These are phyloP conservation scores for Pascua guehoae DNA, from an alignment of 1,284 basidiomycete species.

Conservation along the genomic window DNA sequence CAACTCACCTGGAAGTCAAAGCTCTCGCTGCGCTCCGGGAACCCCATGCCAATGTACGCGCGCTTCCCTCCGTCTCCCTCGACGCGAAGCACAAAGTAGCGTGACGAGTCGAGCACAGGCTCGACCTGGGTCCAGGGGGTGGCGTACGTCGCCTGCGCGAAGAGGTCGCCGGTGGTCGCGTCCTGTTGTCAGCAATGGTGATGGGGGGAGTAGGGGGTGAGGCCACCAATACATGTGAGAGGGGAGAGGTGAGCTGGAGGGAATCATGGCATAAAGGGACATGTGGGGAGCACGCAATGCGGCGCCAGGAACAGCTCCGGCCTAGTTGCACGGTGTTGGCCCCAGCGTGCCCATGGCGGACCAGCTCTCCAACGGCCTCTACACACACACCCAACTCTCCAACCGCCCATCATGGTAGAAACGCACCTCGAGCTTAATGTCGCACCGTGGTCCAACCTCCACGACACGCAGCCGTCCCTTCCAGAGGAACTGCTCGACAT, in stretches of 20 bases:
- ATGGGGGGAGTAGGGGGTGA: no score
- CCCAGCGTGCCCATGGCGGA: no score
- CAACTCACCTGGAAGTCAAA: constrained; percentile 68
- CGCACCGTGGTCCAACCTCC: constrained; percentile 43
- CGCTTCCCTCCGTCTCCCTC: constrained; percentile 75
- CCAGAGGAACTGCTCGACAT: constrained; percentile 49
- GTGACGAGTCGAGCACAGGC: constrained; percentile 89
- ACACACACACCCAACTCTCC: no score
- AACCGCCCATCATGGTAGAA: no score
- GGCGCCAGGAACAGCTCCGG: no score
- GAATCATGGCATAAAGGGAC: not conserved
- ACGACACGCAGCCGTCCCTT: constrained; percentile 48
- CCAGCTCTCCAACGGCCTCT: no score
- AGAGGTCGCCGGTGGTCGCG: constrained; percentile 55
- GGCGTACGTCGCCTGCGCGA: constrained; percentile 87
- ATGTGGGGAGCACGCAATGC: not conserved
- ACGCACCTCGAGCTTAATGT: constrained; percentile 48
- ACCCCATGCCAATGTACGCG: constrained; percentile 92
- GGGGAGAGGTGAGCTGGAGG: not conserved
- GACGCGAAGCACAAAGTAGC: constrained; percentile 91
- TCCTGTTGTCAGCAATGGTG: constrained; percentile 27
- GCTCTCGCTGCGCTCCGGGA: constrained; percentile 81
- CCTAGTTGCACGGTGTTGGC: no score
- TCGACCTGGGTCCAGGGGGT: constrained; percentile 75
- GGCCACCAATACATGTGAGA: not conserved